Percentiles rank a stretch among this genome's conserved stretches.
These are phyloP conservation scores for Volvox reticuliferus DNA, from an alignment of 139 green algal species.

Conservation along the genomic window DNA sequence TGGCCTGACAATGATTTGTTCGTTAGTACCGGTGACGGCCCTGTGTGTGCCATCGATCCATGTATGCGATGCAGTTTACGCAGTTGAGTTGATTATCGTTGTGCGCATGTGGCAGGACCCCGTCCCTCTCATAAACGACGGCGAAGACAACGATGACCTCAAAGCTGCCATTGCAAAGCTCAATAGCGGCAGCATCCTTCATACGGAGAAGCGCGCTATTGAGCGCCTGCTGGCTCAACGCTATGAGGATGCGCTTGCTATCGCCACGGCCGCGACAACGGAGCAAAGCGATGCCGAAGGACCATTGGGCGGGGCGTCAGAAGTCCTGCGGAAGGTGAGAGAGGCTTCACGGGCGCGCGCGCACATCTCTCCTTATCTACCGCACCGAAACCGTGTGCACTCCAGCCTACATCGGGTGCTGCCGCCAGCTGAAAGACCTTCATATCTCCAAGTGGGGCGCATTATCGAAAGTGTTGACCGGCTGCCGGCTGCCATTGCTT, in stretches of 20 bases:
- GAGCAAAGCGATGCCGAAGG: background rate
- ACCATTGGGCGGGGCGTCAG: background rate
- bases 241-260: slow-evolving; percentile 39
- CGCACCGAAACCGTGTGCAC: background rate
- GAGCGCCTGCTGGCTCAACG: slow-evolving; percentile 42
- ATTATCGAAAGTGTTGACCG: background rate
- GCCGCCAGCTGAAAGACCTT: background rate
- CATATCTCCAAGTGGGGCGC: too few relatives aligned
- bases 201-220: slow-evolving; percentile 41
- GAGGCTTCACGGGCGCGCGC: too few relatives aligned
- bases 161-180: slow-evolving; percentile 32
- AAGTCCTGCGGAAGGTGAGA: slow-evolving; percentile 15
- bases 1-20: background rate
- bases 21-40: background rate
- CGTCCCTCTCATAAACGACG: background rate
- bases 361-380: too few relatives aligned
- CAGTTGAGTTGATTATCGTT: background rate
- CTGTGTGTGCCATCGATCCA: background rate
- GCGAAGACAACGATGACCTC: slow-evolving; percentile 2
- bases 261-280: background rate
- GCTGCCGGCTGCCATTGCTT: background rate
- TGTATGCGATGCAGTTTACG: background rate
- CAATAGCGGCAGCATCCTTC: slow-evolving; percentile 28
- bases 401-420: background rate
- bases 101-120: background rate